phyloP scores from a whole-genome alignment of 805 yeast species.

The Candida railenensis region DNA sequence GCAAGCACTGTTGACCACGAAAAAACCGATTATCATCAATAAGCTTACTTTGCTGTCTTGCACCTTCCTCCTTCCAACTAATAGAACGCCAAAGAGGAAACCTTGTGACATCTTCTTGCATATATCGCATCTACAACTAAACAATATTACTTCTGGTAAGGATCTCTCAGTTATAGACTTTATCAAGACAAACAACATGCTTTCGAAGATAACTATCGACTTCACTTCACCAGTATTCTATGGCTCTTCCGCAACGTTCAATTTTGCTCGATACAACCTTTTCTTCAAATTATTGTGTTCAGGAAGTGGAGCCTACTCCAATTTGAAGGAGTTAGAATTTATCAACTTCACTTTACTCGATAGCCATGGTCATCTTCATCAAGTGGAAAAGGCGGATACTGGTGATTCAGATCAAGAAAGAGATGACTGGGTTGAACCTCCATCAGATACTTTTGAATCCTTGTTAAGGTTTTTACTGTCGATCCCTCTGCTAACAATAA shows the following conservation, averaged over 20 bases:
- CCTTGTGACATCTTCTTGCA: conserved; percentile 37
- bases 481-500: conserved; percentile 18
- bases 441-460: conserved; percentile 20
- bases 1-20: conserved; percentile 20
- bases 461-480: conserved; percentile 14
- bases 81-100: conserved; percentile 9
- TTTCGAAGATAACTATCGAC: conserved; percentile 45
- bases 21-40: conserved; percentile 15
- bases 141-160: conserved; percentile 37
- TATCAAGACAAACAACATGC: conserved; percentile 28
- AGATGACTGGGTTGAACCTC: conserved; percentile 19
- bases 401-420: conserved; percentile 11
- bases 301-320: conserved; percentile 28
- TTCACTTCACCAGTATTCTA: conserved; percentile 48
- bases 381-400: conserved; percentile 13
- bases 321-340: conserved; percentile 23
- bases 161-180: conserved; percentile 53
- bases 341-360: conserved; percentile 31
- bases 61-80: conserved; percentile 14
- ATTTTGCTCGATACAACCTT: conserved; percentile 27
- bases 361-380: conserved; percentile 12
- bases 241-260: conserved; percentile 21
- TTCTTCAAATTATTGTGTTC: conserved; percentile 35
- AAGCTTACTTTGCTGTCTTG: conserved; percentile 21
- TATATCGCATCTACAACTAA: conserved; percentile 36